Percentiles rank a stretch among this genome's conserved stretches.
phyloP scores from a whole-genome alignment of 345 rosid genomes.

The Populus nigra region DNA sequence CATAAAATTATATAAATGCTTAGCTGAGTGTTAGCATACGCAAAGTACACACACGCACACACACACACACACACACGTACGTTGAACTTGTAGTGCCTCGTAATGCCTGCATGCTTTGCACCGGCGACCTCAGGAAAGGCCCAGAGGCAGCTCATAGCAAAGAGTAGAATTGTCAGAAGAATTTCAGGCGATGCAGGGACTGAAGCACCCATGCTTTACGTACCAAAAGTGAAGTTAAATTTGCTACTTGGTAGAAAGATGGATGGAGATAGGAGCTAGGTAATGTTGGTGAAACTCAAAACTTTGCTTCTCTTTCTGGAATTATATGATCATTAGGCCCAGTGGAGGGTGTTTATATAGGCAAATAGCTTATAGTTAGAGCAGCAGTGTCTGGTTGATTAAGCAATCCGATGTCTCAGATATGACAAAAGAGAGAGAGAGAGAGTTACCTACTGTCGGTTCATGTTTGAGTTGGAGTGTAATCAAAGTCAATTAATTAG shows the following conservation, averaged over 20 bases:
- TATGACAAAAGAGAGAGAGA: slow-evolving; percentile 4
- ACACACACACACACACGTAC: slow-evolving; percentile 41
- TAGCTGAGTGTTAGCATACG: too few species aligned
- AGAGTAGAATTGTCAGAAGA: slow-evolving; percentile 15
- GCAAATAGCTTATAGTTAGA: not conserved
- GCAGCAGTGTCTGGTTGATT: slow-evolving; percentile 17
- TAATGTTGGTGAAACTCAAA: not conserved
- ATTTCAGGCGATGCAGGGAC: slow-evolving; percentile 6
- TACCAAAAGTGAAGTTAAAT: too few species aligned
- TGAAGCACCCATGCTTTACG: slow-evolving; percentile 21
- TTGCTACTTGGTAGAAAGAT: not conserved
- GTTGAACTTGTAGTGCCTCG: slow-evolving; percentile 70
- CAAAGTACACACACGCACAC: too few species aligned
- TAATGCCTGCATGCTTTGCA: slow-evolving; percentile 35
- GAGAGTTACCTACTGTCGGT: slow-evolving; percentile 29
- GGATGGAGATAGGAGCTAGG: not conserved
- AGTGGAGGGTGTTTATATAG: slow-evolving; percentile 21
- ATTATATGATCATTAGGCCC: not conserved
- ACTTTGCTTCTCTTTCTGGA: not conserved
- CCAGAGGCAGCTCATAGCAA: slow-evolving; percentile 20
- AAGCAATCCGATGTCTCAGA: slow-evolving; percentile 11
- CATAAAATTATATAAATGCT: too few species aligned
- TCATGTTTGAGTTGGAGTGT: slow-evolving; percentile 39
- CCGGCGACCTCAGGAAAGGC: slow-evolving; percentile 34
- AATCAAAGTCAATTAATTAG: slow-evolving; percentile 34